A percentile compares a stretch with the other conserved stretches of the same genome.
Evolutionary conservation across 2,329 filamentous ascomycete species (phyloP).

Genomic region (Aspergillus melleus): DNA sequence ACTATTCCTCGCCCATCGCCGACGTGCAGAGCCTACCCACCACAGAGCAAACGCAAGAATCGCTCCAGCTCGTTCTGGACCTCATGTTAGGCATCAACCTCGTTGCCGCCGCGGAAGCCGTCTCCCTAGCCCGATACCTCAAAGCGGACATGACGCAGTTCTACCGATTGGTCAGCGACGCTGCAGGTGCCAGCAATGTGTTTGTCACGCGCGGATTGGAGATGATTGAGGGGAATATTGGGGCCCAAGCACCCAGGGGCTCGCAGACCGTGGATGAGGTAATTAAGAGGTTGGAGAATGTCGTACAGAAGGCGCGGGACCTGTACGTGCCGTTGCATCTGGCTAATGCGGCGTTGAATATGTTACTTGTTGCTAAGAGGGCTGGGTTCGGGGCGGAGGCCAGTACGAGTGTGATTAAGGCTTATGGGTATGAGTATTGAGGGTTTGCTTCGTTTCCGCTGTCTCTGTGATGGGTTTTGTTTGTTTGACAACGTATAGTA

Average conservation of each 20-base stretch:
- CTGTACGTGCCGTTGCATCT: slow-evolving; percentile 40
- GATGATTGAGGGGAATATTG: slow-evolving; percentile 35
- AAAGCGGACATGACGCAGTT: slow-evolving; percentile 48
- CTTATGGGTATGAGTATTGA: slow-evolving; percentile 24
- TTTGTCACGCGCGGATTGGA: slow-evolving; percentile 43
- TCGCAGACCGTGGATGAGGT: slow-evolving; percentile 41
- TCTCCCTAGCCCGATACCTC: slow-evolving; percentile 49
- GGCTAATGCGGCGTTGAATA: slow-evolving; percentile 38
- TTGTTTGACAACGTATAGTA: no score
- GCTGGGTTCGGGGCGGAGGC: slow-evolving; percentile 32
- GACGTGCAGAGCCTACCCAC: slow-evolving; percentile 29
- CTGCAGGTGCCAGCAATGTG: slow-evolving; percentile 48
- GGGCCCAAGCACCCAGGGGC: slow-evolving; percentile 27
- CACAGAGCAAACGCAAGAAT: slow-evolving; percentile 33
- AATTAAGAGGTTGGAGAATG: slow-evolving; percentile 39
- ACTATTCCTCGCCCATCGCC: slow-evolving; percentile 44
- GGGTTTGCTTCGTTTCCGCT: neutral
- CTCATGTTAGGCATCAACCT: slow-evolving; percentile 50
- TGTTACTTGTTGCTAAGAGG: slow-evolving; percentile 33
- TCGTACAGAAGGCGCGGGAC: slow-evolving; percentile 44
- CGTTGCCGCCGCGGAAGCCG: slow-evolving; percentile 50
- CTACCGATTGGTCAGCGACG: slow-evolving; percentile 49
- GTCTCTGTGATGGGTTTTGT: no score
- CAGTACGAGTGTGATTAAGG: slow-evolving; percentile 34
- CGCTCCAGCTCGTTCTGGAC: slow-evolving; percentile 44